Evolutionary conservation across 176 grass and related monocot species (phyloP), one percentile per base, ranked within the genome.

Genomic region (Elymus sibiricus): DNA sequence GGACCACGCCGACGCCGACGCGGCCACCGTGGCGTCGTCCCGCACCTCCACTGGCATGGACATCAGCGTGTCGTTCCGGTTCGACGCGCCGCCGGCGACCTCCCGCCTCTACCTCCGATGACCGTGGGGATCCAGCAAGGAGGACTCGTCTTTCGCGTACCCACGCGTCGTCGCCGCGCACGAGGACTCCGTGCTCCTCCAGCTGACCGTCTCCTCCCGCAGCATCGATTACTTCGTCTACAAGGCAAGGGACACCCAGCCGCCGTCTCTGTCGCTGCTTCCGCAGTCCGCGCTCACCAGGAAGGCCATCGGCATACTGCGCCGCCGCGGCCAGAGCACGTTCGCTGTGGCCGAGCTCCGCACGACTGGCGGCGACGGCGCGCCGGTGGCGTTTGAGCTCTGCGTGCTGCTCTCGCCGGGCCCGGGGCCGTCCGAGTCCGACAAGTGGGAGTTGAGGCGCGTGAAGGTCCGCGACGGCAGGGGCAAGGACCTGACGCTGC

Each of bases 251-350:
- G 13, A 0, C 13, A 25, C 12, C 24, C 24, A 14, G 71, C 40
- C 71, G 3, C 42, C 71, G 42, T 47, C 71, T 42, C 42, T 74
- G 42, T 74, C 42, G 40, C 71, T 74, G 42, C 71, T 73, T n/a
- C 39, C 70, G n/a, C 6, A 44, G 6, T 73, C 39, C 70, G 1
- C 1, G 13, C n/a, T 26, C 70, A 27, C 25, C 70, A 25, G 42
- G 71, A 74, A 74, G 71, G 24, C 42, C 71, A 47, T 74, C 71
- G 71, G 71, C 71, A 10, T 74, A 13, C 40, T 74, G 24, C 71
- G 40, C 25, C 13, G 42, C 3, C 71, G 13, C 71, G 71, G 6
- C 7, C 24, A 74, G 4, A 3, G 9, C 24, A 9, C 7, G 71
- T 73, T 43, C 39, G 70, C 12, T 6, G 70, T 73, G 38, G 70